Evolutionary conservation across 495 filamentous ascomycete genomes (phyloP).

Genomic region (Pyronema omphalodes): DNA sequence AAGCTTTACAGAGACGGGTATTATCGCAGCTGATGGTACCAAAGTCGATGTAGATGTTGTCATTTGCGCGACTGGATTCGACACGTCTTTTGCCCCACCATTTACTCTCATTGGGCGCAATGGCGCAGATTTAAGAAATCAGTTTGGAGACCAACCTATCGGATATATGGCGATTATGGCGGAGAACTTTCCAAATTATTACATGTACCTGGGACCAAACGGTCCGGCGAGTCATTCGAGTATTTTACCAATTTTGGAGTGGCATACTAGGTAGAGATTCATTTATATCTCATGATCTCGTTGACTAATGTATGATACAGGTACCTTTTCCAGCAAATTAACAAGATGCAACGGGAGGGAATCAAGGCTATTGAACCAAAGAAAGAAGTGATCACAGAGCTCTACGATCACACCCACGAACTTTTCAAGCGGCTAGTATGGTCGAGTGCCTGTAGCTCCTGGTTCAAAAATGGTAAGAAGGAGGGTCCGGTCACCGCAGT

Average conservation of each 20-base stretch:
- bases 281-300: too few relatives aligned
- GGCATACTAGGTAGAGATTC: neutral
- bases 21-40: constrained; percentile 36
- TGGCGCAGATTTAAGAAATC: constrained; percentile 27
- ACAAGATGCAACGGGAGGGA: neutral
- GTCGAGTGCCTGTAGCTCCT: neutral
- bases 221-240: constrained; percentile 21
- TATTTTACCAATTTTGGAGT: constrained; percentile 16
- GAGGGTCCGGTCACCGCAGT: neutral
- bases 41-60: constrained; percentile 37
- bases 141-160: constrained; percentile 42
- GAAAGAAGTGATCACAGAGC: neutral
- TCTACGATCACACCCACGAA: neutral
- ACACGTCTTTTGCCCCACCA: constrained; percentile 38
- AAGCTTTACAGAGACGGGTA: constrained; percentile 37
- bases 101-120: constrained; percentile 39
- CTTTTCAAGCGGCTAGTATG: neutral
- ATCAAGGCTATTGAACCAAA: neutral
- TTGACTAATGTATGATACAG: neutral
- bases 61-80: constrained; percentile 52
- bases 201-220: constrained; percentile 30
- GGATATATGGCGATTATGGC: constrained; percentile 44
- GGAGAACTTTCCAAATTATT: constrained; percentile 47
- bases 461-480: neutral
- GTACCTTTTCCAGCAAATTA: neutral